phyloP scores from a whole-genome alignment of 352 stramenopile genomes.

The Phytopythium vexans region DNA sequence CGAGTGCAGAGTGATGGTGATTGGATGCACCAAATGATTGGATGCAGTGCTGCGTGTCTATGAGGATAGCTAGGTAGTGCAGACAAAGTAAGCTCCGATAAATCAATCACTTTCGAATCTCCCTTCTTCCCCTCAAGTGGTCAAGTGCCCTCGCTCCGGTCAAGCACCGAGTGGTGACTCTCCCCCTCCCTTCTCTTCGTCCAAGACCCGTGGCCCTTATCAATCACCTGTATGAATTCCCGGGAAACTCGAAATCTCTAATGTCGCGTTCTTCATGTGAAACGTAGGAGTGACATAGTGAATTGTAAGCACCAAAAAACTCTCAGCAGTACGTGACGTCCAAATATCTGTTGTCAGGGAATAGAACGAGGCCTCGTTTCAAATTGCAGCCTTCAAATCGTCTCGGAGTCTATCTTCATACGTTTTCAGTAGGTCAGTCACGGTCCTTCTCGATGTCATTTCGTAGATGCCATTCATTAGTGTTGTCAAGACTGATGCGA shows the following conservation, averaged over 20 bases:
- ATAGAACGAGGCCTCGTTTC: neutral
- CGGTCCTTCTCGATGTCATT: slow-evolving; percentile 2
- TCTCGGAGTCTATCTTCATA: slow-evolving; percentile 3
- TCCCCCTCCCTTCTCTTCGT: too few relatives aligned
- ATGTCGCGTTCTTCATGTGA: neutral
- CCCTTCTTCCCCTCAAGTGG: too few relatives aligned
- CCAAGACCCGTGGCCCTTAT: too few relatives aligned
- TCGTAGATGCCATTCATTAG: slow-evolving; percentile 13
- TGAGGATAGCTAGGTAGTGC: too few relatives aligned
- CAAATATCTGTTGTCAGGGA: slow-evolving; percentile 8
- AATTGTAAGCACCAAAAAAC: slow-evolving; percentile 7
- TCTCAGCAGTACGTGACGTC: slow-evolving; percentile 7
- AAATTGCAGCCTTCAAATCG: neutral
- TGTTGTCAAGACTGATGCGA: too few relatives aligned
- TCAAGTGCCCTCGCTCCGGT: too few relatives aligned
- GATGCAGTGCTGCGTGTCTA: too few relatives aligned
- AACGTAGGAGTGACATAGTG: slow-evolving; percentile 8
- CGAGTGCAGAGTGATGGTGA: too few relatives aligned
- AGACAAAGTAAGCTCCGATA: too few relatives aligned
- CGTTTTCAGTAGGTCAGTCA: slow-evolving; percentile 8
- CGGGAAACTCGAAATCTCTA: neutral
- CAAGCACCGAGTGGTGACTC: too few relatives aligned
- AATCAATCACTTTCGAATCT: too few relatives aligned
- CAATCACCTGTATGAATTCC: neutral
- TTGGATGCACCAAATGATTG: too few relatives aligned